These are phyloP conservation scores for Ilyonectria sp. DNA, from an alignment of 2,329 filamentous ascomycete species.

Conservation along the genomic window DNA sequence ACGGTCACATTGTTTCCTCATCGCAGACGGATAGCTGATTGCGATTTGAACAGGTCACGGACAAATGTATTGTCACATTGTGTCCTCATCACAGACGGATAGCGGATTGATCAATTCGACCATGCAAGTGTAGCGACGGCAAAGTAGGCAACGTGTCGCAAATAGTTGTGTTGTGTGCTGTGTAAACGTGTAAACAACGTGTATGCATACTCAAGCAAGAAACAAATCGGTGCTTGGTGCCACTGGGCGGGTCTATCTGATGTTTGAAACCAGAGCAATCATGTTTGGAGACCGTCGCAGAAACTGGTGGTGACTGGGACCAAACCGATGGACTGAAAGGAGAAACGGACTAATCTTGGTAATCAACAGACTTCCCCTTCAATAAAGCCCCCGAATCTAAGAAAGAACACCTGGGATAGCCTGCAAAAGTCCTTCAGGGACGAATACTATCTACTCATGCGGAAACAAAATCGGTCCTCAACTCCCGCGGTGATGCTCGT, in stretches of 20 bases:
- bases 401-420: constrained; percentile 38
- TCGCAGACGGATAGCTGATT: neutral
- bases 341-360: neutral
- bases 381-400: constrained; percentile 29
- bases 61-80: neutral
- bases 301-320: neutral
- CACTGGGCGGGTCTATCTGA: neutral
- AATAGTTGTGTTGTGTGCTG: neutral
- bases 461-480: constrained; percentile 28
- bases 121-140: neutral
- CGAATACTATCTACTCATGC: constrained; percentile 25
- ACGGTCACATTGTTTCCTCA: too few species aligned
- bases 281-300: neutral
- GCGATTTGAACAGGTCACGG: neutral
- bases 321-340: neutral
- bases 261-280: neutral
- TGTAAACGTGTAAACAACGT: neutral
- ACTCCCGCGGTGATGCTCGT: constrained; percentile 29
- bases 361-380: constrained; percentile 25
- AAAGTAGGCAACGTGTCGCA: neutral
- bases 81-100: neutral
- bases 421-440: constrained; percentile 32
- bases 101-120: neutral
- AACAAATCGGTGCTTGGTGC: neutral
- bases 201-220: neutral